Base-by-base conservation (phyloP, 73 alveolate species). In the Paraurostyla sp. region DNA sequence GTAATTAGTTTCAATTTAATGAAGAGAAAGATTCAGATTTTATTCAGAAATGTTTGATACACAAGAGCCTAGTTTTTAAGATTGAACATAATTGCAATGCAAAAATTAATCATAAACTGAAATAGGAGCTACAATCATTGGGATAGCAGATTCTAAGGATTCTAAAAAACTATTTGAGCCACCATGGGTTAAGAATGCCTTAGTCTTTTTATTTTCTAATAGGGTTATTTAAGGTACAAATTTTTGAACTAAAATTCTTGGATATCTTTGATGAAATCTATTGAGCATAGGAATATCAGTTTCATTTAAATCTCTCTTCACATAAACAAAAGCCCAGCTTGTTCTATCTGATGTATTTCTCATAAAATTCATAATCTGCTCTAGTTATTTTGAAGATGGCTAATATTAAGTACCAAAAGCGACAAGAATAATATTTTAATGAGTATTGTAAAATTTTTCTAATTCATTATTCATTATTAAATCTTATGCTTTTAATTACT, bases 151-250 rank as follows among this genome's bases (percentile, higher is more conserved):
- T 40, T 65, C 82, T 6, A 65, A 16, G 6, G 54, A 22, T 40
- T 65, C 82, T 2, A 65, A 33, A 56, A 65, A 38, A 35, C 54
- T 22, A 23, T 65, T 65, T 13, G 82, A 65, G 16, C 82, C 82
- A 65, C 82, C 82, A 40, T 65, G 82, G 13, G 82, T 38, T 38
- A 65, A 65, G 25, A 65, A 65, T 38, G 82, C 82, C 23, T 65
- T 11, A 1, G 58, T 32, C 3, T 65, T 16, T 40, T 16, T 32
- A 40, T 65, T 56, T 22, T 65, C 82, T 6, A 65, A 36, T 36
- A 65, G 60, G 13, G 36, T 35, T 0, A 65, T 38, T 36, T 65
- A 22, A 6, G 82, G 82, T 15, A 65, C 58, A 65, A 65, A 65
- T 35, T 65, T 65, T 36, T 65, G 36, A 38, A 65, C 41, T 40